Evolutionary conservation across 2,329 filamentous ascomycete species (phyloP).

Genomic region (Penicillium olsonii): DNA sequence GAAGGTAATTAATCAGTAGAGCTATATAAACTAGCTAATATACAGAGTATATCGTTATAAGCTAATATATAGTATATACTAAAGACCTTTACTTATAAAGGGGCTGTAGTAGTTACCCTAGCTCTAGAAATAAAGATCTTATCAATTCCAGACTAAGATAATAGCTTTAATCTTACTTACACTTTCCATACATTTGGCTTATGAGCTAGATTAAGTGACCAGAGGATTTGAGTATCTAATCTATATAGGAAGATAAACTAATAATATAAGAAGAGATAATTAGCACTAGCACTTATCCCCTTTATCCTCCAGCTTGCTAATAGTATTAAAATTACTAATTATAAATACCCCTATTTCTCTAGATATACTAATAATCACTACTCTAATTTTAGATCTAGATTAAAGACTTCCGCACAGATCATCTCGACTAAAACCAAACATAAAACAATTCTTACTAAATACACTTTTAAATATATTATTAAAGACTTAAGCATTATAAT

Average conservation of each 20-base stretch:
- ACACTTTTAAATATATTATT: slow-evolving; percentile 17
- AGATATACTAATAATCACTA: slow-evolving; percentile 20
- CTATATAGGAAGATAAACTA: neutral
- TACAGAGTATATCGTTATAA: neutral
- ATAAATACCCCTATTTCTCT: slow-evolving; percentile 21
- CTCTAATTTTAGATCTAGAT: slow-evolving; percentile 16
- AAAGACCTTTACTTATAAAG: slow-evolving; percentile 20
- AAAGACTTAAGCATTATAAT: slow-evolving; percentile 21
- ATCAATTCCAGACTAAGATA: neutral
- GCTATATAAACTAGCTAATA: neutral
- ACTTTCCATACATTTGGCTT: slow-evolving; percentile 18
- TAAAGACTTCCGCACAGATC: neutral
- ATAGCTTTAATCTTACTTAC: slow-evolving; percentile 2
- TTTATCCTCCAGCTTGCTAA: neutral
- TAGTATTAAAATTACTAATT: slow-evolving; percentile 22
- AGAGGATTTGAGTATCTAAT: slow-evolving; percentile 21
- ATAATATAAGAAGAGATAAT: neutral
- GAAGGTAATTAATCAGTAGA: too few relatives aligned
- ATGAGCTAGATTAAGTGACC: neutral
- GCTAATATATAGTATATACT: too few relatives aligned
- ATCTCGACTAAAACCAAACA: slow-evolving; percentile 16
- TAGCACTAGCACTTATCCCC: neutral
- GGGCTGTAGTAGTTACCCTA: slow-evolving; percentile 21
- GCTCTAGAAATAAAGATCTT: slow-evolving; percentile 10
- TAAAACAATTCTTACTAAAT: slow-evolving; percentile 14